Base-by-base conservation (phyloP, 495 filamentous ascomycete species). In the Staphylotrichum longicolle region DNA sequence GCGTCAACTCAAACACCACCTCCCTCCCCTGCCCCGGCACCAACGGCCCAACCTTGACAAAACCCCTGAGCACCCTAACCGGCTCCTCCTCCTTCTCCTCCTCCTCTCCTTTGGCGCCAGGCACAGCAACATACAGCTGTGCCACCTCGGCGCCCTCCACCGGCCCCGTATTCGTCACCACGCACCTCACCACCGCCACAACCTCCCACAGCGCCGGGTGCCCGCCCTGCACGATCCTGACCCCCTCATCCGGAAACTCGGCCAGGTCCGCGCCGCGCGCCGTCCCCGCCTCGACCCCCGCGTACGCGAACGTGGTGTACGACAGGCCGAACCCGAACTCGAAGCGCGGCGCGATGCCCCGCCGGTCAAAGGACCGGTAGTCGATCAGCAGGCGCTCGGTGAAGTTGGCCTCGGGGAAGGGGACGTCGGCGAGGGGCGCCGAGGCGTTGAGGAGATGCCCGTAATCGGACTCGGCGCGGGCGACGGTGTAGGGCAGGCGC, bases 321-420 rank as follows among this genome's bases (percentile, higher is more conserved):
- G 82, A 86, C 57, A 95, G 74, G 44, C 90, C 90, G 66, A 82
- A 90, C 6, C 90, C 90, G 61, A 94, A 94, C 71, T 91, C 88
- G 67, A 84, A 94, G 42, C 86, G 80, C 2, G 89, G 88, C n/a
- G 78, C 76, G 57, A 86, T 80, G 27, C 78, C 75, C 45, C 77
- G 71, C 63, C 81, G 82, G 77, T 94, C 91, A 54, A 93, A 90
- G 58, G 77, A 72, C 49, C 91, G 86, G 75, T 94, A 94, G 72
- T 94, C 90, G 61, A 93, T 88, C 70, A 86, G 86, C n/a, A 86
- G 75, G 47, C 89, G 88, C 61, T 92, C 89, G 5, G 72, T 77
- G 68, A 92, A 91, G 40, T 66, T 56, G 7, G 60, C 34, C 2
- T 75, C 88, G 68, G 58, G 81, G 68, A 80, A 77, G 67, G 77